These are phyloP conservation scores for Inonotus obliquus DNA, from an alignment of 1,284 basidiomycete species.

Conservation along the genomic window DNA sequence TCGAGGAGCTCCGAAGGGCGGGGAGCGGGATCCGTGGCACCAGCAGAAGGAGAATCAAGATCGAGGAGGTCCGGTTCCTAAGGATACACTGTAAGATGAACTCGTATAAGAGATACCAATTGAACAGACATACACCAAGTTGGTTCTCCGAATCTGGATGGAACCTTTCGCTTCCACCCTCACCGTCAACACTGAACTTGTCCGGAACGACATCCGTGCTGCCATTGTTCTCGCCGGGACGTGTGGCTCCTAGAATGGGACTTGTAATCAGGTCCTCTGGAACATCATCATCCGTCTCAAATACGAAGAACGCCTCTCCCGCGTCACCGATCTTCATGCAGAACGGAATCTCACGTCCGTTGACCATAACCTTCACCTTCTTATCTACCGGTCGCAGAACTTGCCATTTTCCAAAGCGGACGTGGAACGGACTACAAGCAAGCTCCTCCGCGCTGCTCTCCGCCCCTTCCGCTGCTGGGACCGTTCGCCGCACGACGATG, in stretches of 20 bases:
- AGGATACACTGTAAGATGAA: background rate
- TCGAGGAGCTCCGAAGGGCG: background rate
- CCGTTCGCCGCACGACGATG: conserved; percentile 69
- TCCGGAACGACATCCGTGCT: conserved; percentile 32
- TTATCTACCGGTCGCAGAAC: conserved; percentile 93
- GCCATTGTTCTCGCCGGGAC: conserved; percentile 35
- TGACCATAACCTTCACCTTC: conserved; percentile 84
- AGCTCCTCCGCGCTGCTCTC: conserved; percentile 63
- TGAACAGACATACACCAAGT: background rate
- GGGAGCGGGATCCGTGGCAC: background rate
- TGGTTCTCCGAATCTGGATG: conserved; percentile 18
- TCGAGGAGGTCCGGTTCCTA: conserved; percentile 16
- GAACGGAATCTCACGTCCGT: conserved; percentile 81
- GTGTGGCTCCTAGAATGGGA: conserved; percentile 73
- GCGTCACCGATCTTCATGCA: conserved; percentile 99
- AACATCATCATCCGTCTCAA: conserved; percentile 93
- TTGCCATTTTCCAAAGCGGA: conserved; percentile 97
- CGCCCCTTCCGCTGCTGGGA: conserved; percentile 23
- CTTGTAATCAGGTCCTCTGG: conserved; percentile 93
- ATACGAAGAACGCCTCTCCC: conserved; percentile 98
- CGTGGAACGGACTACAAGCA: conserved; percentile 95
- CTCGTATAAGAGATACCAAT: background rate
- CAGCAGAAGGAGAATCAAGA: conserved; percentile 7
- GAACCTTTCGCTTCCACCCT: conserved; percentile 16
- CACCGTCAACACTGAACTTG: conserved; percentile 38